Conservation (phyloP, 2,329 filamentous ascomycete genomes). For the Stachybotrys chlorohalonatus region DNA sequence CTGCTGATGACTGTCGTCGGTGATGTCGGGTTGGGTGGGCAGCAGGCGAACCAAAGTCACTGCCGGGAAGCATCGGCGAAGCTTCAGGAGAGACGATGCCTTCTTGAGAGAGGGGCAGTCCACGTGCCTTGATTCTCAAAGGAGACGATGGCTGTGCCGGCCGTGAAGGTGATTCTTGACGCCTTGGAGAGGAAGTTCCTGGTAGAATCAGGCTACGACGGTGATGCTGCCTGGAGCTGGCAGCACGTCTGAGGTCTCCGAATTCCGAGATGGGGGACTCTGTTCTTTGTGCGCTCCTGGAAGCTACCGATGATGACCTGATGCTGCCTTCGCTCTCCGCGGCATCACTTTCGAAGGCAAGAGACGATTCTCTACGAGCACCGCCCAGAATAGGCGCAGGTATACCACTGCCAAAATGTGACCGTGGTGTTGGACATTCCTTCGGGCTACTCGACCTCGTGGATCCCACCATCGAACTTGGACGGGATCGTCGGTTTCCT, state of each 20-base stretch:
- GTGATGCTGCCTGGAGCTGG: conserved; percentile 75
- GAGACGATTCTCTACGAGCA: conserved; percentile 62
- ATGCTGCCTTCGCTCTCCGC: conserved; percentile 84
- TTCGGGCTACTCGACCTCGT: conserved; percentile 83
- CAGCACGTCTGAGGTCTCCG: conserved; percentile 62
- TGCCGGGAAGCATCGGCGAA: conserved; percentile 76
- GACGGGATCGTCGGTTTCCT: conserved; percentile 34
- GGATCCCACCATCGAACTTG: conserved; percentile 49
- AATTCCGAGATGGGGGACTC: conserved; percentile 90
- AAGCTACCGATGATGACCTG: conserved; percentile 67
- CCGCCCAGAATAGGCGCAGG: conserved; percentile 49
- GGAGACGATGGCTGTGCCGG: conserved; percentile 75
- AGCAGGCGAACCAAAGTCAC: conserved; percentile 71
- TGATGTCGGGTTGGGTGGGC: conserved; percentile 57
- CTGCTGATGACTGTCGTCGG: conserved; percentile 83
- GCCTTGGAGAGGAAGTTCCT: conserved; percentile 65
- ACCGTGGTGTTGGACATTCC: conserved; percentile 85
- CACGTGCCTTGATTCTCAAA: conserved; percentile 76
- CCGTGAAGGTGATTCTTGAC: conserved; percentile 83
- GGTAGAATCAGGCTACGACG: conserved; percentile 80
- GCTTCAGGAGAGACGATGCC: conserved; percentile 74
- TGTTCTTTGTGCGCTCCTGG: conserved; percentile 58
- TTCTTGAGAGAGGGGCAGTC: conserved; percentile 49
- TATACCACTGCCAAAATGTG: conserved; percentile 55
- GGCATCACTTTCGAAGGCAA: conserved; percentile 75